phyloP scores from a whole-genome alignment of 345 rosid species.

The Erysimum cheiranthoides region DNA sequence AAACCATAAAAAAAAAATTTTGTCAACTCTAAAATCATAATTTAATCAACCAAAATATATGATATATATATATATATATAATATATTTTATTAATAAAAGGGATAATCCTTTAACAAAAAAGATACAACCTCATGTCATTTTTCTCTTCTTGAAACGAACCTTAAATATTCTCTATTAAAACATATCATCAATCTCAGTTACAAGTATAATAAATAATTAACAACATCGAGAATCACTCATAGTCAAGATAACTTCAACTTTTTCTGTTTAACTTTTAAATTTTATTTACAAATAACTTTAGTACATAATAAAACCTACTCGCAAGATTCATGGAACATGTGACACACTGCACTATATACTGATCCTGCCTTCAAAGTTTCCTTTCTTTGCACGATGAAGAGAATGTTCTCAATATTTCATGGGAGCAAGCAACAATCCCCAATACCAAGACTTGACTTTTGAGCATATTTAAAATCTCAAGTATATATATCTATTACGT shows the following conservation, averaged over 20 bases:
- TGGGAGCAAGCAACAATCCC: not conserved
- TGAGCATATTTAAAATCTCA: constrained; percentile 1
- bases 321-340: not conserved
- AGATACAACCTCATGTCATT: not conserved
- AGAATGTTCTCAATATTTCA: not conserved
- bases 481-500: too few species aligned
- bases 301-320: not conserved
- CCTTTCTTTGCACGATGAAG: not conserved
- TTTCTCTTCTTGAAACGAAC: too few species aligned
- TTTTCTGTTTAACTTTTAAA: not conserved
- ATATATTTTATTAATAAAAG: not conserved
- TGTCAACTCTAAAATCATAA: not conserved
- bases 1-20: not conserved
- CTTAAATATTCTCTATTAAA: too few species aligned
- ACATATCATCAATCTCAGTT: not conserved
- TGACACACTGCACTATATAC: not conserved
- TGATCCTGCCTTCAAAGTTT: not conserved
- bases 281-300: not conserved
- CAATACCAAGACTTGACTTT: not conserved
- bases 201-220: not conserved
- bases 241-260: too few species aligned
- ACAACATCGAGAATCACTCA: not conserved
- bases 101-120: not conserved
- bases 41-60: not conserved
- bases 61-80: not conserved